Base-by-base conservation (phyloP, 2,329 filamentous ascomycete species). In the Orbilia blumenaviensis region DNA sequence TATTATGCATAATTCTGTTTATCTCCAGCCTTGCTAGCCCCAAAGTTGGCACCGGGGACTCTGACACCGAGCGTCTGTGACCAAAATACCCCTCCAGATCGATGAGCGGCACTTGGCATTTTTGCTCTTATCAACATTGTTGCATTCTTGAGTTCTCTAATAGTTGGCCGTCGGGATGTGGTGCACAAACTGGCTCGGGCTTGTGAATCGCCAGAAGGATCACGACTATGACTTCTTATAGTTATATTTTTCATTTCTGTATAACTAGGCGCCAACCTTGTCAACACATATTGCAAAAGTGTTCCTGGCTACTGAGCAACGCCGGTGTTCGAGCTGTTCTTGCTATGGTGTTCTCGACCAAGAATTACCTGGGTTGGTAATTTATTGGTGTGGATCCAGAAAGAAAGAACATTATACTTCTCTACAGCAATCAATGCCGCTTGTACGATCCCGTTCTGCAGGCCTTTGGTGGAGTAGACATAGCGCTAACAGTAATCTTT, bases 401-500 rank as follows among this genome's bases (percentile, higher is more conserved):
- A 58, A n/a, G 52, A 58, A 23, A 21, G n/a, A 36, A 10, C 52
- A 21, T 36, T 58, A 36, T 58, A 58, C 16, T 58, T 58, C 14
- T 21, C 16, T 1, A 38, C n/a, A 3, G 52, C 23, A 8, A 21
- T 32, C 3, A 34, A 27, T 10, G 52, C 52, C 7, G 21, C 38
- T 16, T 36, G 3, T 32, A 8, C 9, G 52, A 58, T 8, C 27
- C 38, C 7, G 27, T 58, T 7, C 38, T 36, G 6, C 52, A 58
- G 9, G 12, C 7, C 9, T 10, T 58, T 2, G 52, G 52, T 8
- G 32, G 25, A 21, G 14, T 58, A 18, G n/a, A 34, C n/a, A 2
- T 58, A 1, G 16, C 4, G 7, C 18, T 4, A 21, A 44, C 41
- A 18, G 41, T 44, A 2, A 10, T 18, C 10, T 44, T 18, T 44